Evolutionary conservation across 1,139 yeast genomes (phyloP).

Genomic region (Saccharomyces hybrid): DNA sequence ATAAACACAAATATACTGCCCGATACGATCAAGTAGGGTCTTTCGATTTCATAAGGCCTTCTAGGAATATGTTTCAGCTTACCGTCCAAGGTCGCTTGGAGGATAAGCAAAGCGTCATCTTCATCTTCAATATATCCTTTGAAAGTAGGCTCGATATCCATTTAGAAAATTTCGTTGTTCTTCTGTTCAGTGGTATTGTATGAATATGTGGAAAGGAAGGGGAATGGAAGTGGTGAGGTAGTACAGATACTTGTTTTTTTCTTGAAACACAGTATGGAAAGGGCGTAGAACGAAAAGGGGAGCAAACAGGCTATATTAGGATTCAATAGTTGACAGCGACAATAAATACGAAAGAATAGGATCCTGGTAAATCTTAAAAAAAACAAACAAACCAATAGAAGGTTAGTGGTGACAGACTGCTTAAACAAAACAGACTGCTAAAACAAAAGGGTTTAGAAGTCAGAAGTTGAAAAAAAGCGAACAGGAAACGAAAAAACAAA

Average conservation of each 20-base stretch:
- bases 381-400: neutral
- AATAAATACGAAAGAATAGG: no score
- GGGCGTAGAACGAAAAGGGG: neutral
- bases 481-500: neutral
- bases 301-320: neutral
- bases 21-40: constrained; percentile 53
- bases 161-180: constrained; percentile 3
- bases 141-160: constrained; percentile 48
- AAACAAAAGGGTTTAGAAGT: neutral
- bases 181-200: neutral
- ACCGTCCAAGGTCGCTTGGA: constrained; percentile 67
- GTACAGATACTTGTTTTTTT: neutral
- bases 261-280: neutral
- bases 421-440: neutral
- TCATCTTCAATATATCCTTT: constrained; percentile 77
- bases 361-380: neutral
- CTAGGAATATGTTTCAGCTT: constrained; percentile 56
- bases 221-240: neutral
- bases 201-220: neutral
- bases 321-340: no score
- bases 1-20: constrained; percentile 80
- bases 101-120: constrained; percentile 68
- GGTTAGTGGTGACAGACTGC: neutral
- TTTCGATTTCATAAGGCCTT: constrained; percentile 74
- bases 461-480: neutral